Base-by-base conservation (phyloP, 306 rosid species). In the Prunus persica region DNA sequence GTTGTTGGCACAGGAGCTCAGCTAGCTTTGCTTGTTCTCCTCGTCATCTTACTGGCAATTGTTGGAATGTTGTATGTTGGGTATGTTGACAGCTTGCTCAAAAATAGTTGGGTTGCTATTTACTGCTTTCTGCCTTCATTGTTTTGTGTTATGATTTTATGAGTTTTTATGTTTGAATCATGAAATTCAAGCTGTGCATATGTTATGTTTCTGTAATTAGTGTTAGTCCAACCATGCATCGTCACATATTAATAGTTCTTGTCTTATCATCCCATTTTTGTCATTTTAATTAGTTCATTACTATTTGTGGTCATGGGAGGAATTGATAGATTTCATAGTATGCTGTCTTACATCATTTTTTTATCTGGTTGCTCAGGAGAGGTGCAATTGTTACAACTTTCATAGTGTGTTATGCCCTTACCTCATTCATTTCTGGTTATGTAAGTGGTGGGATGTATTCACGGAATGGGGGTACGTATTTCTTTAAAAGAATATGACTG, bases 381-480 rank as follows among this genome's bases (percentile, higher is more conserved):
- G 99, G 99, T 81, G 97, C 99, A 74, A 96, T 96, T 83, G 96
- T 96, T 84, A 96, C 99, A 41, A 92, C 99, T 78, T 96, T 96
- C 87, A 96, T 96, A 34, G 97, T 96, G 65, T 96, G 99, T 81
- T 96, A 96, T 76, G 99, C 99, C 74, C 98, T 96, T 79, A 96
- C 99, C 20, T 96, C 99, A 45, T 93, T 93, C 87, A 96, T 96
- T 79, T 92, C 98, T 81, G 99, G 99, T 76, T 96, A 96, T 73
- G 99, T 96, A 80, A 96, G 96, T 80, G 99, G 97, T 80, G 99
- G 99, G 72, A 96, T 96, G 99, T 96, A 92, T 90, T 96, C 99
- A 76, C 90, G 99, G 73, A 83, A 88, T 81, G 99, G 99, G 79
- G 99, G 99, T 85, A 82, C 2, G 89, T 62, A 57, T 62, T 18